phyloP scores from a whole-genome alignment of 2,329 filamentous ascomycete genomes.

The Fusarium buharicum region DNA sequence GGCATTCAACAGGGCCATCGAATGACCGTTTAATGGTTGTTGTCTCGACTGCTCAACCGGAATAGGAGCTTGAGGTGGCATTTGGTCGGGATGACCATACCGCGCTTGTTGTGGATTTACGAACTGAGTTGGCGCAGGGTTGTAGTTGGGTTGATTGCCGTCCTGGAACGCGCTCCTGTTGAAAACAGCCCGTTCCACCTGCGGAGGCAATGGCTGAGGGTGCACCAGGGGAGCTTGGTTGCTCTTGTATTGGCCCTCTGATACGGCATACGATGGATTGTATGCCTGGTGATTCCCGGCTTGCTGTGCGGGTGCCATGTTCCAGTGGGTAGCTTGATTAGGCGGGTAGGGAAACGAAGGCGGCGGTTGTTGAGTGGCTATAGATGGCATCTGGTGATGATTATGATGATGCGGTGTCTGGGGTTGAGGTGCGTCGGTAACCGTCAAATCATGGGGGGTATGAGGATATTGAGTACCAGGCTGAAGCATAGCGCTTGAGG shows the following conservation, averaged over 20 bases:
- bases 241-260: constrained; percentile 40
- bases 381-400: constrained; percentile 55
- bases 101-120: constrained; percentile 44
- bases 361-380: constrained; percentile 46
- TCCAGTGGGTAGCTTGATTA: constrained; percentile 36
- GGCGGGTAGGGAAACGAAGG: constrained; percentile 46
- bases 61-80: constrained; percentile 23
- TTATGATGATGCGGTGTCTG: constrained; percentile 66
- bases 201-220: constrained; percentile 65
- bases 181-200: constrained; percentile 65
- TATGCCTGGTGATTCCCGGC: constrained; percentile 26
- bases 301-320: constrained; percentile 29
- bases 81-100: constrained; percentile 33
- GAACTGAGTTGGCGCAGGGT: constrained; percentile 18
- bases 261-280: constrained; percentile 29
- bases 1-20: constrained; percentile 57
- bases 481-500: constrained; percentile 27
- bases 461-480: constrained; percentile 52
- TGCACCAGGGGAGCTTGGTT: constrained; percentile 47
- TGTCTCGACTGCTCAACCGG: constrained; percentile 34
- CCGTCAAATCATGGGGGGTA: constrained; percentile 66
- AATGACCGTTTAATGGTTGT: constrained; percentile 54
- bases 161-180: constrained; percentile 51
- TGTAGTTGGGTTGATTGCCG: constrained; percentile 25
- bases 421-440: constrained; percentile 62